Percentiles rank a stretch among this genome's conserved stretches.
These are phyloP conservation scores for Globisporangium spiculum DNA, from an alignment of 352 stramenopile species.

Conservation along the genomic window DNA sequence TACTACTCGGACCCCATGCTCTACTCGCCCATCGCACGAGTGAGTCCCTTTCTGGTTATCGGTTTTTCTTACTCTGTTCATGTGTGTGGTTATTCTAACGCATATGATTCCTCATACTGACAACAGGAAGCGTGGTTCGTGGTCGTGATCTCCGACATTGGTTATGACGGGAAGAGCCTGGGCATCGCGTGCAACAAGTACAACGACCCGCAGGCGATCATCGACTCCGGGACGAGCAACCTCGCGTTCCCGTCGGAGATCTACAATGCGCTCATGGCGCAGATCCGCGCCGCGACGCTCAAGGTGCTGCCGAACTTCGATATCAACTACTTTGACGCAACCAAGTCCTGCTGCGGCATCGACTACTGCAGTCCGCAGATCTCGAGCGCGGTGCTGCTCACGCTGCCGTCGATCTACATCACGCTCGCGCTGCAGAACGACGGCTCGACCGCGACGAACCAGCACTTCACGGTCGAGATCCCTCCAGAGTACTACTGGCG, in stretches of 20 bases:
- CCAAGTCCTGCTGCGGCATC: conserved; percentile 60
- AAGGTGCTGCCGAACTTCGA: conserved; percentile 59
- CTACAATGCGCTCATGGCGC: conserved; percentile 71
- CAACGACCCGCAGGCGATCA: conserved; percentile 75
- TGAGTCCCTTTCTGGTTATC: conserved; percentile 17
- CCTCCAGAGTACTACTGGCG: conserved; percentile 83
- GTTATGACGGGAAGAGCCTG: conserved; percentile 57
- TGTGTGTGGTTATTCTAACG: neutral
- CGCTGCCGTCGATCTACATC: conserved; percentile 75
- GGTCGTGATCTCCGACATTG: conserved; percentile 72
- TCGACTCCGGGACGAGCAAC: conserved; percentile 84
- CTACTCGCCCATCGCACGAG: conserved; percentile 72
- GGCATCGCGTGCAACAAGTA: conserved; percentile 61
- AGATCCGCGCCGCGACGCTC: conserved; percentile 62
- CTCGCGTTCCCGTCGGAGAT: conserved; percentile 70
- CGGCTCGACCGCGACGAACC: conserved; percentile 37
- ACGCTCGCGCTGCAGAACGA: conserved; percentile 60
- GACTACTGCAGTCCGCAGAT: conserved; percentile 70
- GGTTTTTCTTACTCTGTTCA: neutral
- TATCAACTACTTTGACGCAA: conserved; percentile 67
- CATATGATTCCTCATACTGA: neutral
- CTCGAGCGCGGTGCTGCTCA: conserved; percentile 44
- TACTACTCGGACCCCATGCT: conserved; percentile 71
- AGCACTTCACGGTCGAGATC: conserved; percentile 78
- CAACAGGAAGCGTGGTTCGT: conserved; percentile 80